Percentiles rank a stretch among this genome's conserved stretches.
Evolutionary conservation across 345 rosid genomes (phyloP).

Genomic region (Eucalyptus cladocalyx): DNA sequence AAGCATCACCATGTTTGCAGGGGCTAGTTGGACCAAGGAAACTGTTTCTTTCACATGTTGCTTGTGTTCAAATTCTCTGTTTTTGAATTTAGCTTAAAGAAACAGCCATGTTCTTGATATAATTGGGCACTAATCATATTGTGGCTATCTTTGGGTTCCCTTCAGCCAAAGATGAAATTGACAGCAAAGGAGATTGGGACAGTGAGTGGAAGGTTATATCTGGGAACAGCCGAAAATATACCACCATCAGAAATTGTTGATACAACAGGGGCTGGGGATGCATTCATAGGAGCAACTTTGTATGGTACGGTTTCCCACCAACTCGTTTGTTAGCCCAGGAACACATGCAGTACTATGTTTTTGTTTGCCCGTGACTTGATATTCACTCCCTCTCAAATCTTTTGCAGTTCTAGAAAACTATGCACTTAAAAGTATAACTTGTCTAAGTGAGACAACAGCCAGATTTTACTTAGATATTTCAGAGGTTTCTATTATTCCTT

Average conservation of each 20-base stretch:
- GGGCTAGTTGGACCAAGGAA: background rate
- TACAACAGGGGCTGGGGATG: constrained; percentile 95
- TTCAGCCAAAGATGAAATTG: constrained; percentile 26
- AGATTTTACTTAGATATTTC: background rate
- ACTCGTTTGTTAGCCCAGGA: background rate
- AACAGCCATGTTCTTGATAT: background rate
- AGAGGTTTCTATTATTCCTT: background rate
- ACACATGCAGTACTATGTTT: background rate
- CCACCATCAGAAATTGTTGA: constrained; percentile 67
- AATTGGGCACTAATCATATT: background rate
- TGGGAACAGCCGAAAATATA: constrained; percentile 79
- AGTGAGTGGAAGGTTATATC: constrained; percentile 45
- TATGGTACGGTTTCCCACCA: constrained; percentile 37
- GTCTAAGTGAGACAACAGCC: background rate
- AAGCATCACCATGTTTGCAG: background rate
- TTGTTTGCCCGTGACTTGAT: background rate
- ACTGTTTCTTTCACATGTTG: background rate
- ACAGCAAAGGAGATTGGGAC: constrained; percentile 50
- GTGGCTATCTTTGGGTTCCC: background rate
- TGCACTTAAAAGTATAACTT: background rate
- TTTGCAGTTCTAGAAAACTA: background rate
- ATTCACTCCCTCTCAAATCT: background rate
- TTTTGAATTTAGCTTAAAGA: background rate
- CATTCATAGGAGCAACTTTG: constrained; percentile 73
- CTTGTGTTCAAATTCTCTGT: background rate